Conservation (phyloP, 805 yeast genomes). For the Candida piceae region DNA sequence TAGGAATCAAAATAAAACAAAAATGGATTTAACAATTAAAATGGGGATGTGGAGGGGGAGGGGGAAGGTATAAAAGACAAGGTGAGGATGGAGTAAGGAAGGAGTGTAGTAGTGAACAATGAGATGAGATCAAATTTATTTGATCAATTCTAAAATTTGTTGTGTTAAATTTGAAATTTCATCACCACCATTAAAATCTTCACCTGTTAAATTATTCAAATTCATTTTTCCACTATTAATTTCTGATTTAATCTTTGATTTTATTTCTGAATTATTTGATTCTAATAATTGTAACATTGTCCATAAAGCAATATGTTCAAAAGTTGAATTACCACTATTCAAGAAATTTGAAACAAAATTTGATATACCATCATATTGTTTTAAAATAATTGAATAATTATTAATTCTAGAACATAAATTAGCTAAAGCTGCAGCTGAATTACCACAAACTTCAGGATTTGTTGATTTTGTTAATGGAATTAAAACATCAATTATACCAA, state of each 20-base stretch:
- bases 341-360: slow-evolving; percentile 80
- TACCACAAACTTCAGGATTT: slow-evolving; percentile 95
- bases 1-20: no score
- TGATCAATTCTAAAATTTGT: slow-evolving; percentile 32
- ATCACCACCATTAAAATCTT: slow-evolving; percentile 30
- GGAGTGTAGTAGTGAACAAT: no score
- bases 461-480: slow-evolving; percentile 85
- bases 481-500: slow-evolving; percentile 81
- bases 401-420: slow-evolving; percentile 87
- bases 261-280: slow-evolving; percentile 66
- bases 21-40: no score
- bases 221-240: slow-evolving; percentile 29
- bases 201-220: slow-evolving; percentile 30
- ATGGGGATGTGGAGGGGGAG: no score
- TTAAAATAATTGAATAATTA: slow-evolving; percentile 74
- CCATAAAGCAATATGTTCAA: slow-evolving; percentile 98
- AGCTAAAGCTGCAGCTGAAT: slow-evolving; percentile 97
- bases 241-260: slow-evolving; percentile 30
- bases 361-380: slow-evolving; percentile 85
- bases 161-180: slow-evolving; percentile 33
- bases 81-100: no score
- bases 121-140: slow-evolving; percentile 10
- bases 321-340: slow-evolving; percentile 81
- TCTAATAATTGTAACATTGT: slow-evolving; percentile 90
- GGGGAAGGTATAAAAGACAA: no score